Evolutionary conservation across 768 basidiomycete species (phyloP).

Genomic region (Pleurotus tuber-regium): DNA sequence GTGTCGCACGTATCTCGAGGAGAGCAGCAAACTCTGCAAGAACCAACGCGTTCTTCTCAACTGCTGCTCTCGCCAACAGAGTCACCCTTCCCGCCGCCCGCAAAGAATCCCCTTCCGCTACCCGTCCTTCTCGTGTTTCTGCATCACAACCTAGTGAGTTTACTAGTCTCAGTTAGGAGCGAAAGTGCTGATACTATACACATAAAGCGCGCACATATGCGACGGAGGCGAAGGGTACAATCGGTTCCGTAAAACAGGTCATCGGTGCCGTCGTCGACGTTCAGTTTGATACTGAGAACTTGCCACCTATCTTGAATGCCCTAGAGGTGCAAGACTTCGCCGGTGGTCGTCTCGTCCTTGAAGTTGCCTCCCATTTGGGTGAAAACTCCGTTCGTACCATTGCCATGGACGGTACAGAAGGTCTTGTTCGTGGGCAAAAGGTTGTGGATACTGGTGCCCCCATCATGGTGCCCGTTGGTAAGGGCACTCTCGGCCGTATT

Average conservation of each 20-base stretch:
- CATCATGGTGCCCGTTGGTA: constrained; percentile 95
- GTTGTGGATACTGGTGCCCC: constrained; percentile 96
- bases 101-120: constrained; percentile 42
- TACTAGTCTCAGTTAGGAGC: neutral
- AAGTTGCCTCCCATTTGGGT: constrained; percentile 97
- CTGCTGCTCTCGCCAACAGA: constrained; percentile 59
- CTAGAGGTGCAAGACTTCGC: constrained; percentile 95
- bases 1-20: constrained; percentile 84
- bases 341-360: constrained; percentile 96
- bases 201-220: constrained; percentile 80
- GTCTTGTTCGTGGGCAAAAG: constrained; percentile 98
- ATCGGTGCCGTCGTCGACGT: constrained; percentile 99
- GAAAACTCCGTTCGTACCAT: constrained; percentile 99
- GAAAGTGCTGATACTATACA: constrained; percentile 9
- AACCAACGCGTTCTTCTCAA: constrained; percentile 79
- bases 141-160: constrained; percentile 45
- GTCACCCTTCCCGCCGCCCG: constrained; percentile 43
- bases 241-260: constrained; percentile 93
- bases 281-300: constrained; percentile 92
- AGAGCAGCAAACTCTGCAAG: constrained; percentile 75
- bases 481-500: constrained; percentile 94
- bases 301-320: constrained; percentile 98
- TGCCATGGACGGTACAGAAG: constrained; percentile 99
- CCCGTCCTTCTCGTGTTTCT: constrained; percentile 49
- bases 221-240: constrained; percentile 73